Base-by-base conservation (phyloP, 2,329 filamentous ascomycete species). In the Colletotrichum plurivorum region DNA sequence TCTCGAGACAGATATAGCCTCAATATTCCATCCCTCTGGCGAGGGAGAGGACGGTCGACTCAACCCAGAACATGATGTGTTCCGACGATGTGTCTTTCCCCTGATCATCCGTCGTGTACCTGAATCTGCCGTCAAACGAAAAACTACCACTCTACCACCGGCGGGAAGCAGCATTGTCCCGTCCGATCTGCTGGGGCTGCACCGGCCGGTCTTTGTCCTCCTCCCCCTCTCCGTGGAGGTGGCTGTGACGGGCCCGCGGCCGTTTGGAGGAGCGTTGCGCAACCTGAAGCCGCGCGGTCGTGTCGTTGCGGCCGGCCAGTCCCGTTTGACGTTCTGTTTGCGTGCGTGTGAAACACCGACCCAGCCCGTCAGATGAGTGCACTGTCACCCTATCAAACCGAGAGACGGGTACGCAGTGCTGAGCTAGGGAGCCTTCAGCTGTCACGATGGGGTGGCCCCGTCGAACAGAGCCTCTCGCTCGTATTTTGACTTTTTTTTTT, bases 261-360 rank as follows among this genome's bases (percentile, higher is more conserved):
- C 56, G 67, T 66, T 69, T 56, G 67, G 39, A 10, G 31, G 31
- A 60, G 67, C 49, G 62, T 61, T 55, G 54, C 46, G 66, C 49
- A 67, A 13, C 56, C 56, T 57, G 67, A 61, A 69, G 67, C 56
- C 55, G 43, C 62, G 49, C 36, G 46, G 16, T 49, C n/a, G 46
- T 49, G 46, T 49, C 45, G 45, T 46, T 18, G 12, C 46, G 46
- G n/a, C 9, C n/a, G 18, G 63, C 46, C 63, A 53, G 63, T 36
- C 63, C 62, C 67, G 56, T 69, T 69, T 69, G 62, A 67, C 67
- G 22, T 67, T 51, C 62, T 67, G 55, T 56, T 66, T 69, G 52
- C 55, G 51, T 67, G 51, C 56, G 51, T 48, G 39, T 69, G 67
- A 69, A 69, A 69, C 67, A 55, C 54, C 41, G 51, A 67, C 15